Evolutionary conservation across 352 stramenopile genomes (phyloP).

Genomic region (Phytophthora ramorum): DNA sequence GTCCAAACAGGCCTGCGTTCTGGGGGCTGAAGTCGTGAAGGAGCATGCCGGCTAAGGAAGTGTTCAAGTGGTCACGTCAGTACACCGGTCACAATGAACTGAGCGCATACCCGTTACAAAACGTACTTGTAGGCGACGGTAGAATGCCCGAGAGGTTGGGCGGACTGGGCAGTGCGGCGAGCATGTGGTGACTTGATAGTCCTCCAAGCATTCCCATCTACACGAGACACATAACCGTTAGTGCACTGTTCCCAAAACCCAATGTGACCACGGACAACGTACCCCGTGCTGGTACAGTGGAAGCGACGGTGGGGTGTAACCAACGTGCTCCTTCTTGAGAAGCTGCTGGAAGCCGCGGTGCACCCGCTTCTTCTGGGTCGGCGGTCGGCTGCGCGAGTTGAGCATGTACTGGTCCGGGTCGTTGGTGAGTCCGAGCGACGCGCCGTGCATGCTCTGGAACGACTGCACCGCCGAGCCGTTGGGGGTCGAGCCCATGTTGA

Average conservation of each 20-base stretch:
- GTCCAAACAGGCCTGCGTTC: slow-evolving; percentile 53
- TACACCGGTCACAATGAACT: slow-evolving; percentile 6
- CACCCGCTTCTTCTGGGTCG: slow-evolving; percentile 70
- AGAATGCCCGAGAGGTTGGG: slow-evolving; percentile 78
- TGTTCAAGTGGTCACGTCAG: slow-evolving; percentile 14
- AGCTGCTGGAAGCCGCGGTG: slow-evolving; percentile 83
- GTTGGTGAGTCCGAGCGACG: slow-evolving; percentile 61
- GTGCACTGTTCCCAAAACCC: neutral
- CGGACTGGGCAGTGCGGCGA: slow-evolving; percentile 67
- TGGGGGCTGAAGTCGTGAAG: slow-evolving; percentile 82
- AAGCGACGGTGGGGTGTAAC: slow-evolving; percentile 69
- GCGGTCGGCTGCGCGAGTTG: slow-evolving; percentile 38
- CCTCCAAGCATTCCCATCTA: slow-evolving; percentile 74
- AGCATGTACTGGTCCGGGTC: slow-evolving; percentile 76
- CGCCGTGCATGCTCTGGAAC: slow-evolving; percentile 47
- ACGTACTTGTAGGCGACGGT: slow-evolving; percentile 82
- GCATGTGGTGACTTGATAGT: slow-evolving; percentile 66
- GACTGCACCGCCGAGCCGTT: slow-evolving; percentile 36
- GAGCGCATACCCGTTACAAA: slow-evolving; percentile 6
- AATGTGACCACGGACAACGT: slow-evolving; percentile 26
- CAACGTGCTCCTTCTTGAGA: slow-evolving; percentile 77
- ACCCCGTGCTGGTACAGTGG: slow-evolving; percentile 76
- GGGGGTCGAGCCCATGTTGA: slow-evolving; percentile 35
- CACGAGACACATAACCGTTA: slow-evolving; percentile 1
- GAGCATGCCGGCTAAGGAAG: slow-evolving; percentile 67